phyloP scores from a whole-genome alignment of 2,329 filamentous ascomycete species.

The Dothistroma septosporum region DNA sequence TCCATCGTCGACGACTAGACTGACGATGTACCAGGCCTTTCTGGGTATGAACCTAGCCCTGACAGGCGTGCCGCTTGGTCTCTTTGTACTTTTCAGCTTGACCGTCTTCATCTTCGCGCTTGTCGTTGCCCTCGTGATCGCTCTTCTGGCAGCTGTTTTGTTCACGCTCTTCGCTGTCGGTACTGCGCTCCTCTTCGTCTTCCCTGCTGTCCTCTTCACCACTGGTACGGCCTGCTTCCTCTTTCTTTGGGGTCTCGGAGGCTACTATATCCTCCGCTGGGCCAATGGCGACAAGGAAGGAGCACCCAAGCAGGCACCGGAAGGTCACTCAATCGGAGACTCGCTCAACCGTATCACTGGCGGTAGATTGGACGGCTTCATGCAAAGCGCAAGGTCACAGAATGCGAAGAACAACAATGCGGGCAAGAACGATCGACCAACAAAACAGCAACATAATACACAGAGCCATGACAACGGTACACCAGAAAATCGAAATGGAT shows the following conservation, averaged over 20 bases:
- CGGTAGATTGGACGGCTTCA: slow-evolving; percentile 36
- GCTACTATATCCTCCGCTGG: slow-evolving; percentile 51
- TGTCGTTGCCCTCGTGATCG: slow-evolving; percentile 55
- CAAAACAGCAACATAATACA: slow-evolving; percentile 12
- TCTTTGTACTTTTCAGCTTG: slow-evolving; percentile 65
- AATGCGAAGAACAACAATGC: slow-evolving; percentile 21
- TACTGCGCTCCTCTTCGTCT: slow-evolving; percentile 61
- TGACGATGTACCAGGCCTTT: slow-evolving; percentile 54
- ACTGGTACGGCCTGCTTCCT: slow-evolving; percentile 58
- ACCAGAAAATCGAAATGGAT: slow-evolving; percentile 2
- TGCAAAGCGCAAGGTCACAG: slow-evolving; percentile 26
- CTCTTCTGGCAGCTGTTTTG: slow-evolving; percentile 48
- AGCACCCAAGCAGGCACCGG: slow-evolving; percentile 16
- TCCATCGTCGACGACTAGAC: no score
- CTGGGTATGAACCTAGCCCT: slow-evolving; percentile 61
- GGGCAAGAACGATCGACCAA: slow-evolving; percentile 19
- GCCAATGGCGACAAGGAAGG: slow-evolving; percentile 24
- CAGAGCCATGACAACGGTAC: slow-evolving; percentile 12
- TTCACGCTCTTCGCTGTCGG: slow-evolving; percentile 67
- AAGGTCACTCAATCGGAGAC: slow-evolving; percentile 39
- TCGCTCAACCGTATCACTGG: slow-evolving; percentile 40
- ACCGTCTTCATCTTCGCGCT: slow-evolving; percentile 61
- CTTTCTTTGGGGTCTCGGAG: slow-evolving; percentile 64
- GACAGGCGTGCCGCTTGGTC: slow-evolving; percentile 61
- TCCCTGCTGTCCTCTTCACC: slow-evolving; percentile 65